Base-by-base conservation (phyloP, 805 yeast species). In the Saturnispora diversa region DNA sequence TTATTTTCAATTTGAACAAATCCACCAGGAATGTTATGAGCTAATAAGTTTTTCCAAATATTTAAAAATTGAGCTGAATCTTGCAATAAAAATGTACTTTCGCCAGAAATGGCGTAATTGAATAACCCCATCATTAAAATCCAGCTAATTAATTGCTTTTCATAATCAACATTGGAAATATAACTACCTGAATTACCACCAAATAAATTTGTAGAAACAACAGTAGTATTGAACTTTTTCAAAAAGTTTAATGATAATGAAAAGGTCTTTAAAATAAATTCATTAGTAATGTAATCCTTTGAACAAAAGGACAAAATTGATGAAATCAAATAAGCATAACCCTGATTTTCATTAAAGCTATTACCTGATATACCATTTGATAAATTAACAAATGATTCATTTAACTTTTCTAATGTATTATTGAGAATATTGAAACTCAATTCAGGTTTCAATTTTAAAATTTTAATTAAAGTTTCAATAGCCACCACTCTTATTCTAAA, bases 21-120 rank as follows among this genome's bases (percentile, higher is more conserved):
- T 24, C 60, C 56, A 12, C 70, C 63, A 11, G 70, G 66, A 40
- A 70, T 67, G 2, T 73, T 63, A 34, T 73, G 74, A 1, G 75
- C 69, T 28, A 77, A 51, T 6, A 79, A 62, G 31, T 72, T 68
- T 45, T 77, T 77, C 88, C 88, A 83, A 42, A 81, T 63, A 8
- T 66, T 56, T 34, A 82, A 57, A 37, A 83, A 64, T 48, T 79
- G 85, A 3, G 77, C 68, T 11, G 70, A 60, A 47, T 79, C 80
- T 42, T 75, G 64, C 37, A 68, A 63, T 27, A 83, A 62, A 8
- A 31, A 17, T 21, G 46, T 44, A 6, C 45, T 46, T 30, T 57
- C 56, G 16, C 33, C 41, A 3, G 59, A 49, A 2, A 57, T 60
- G n/a, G 34, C 25, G 50, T 74, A 72, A 37, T 77, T 72, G 68